Evolutionary conservation across 2,329 filamentous ascomycete genomes (phyloP), one percentile per base, ranked within the genome.

Genomic region (Arthrobotrys megalospora): DNA sequence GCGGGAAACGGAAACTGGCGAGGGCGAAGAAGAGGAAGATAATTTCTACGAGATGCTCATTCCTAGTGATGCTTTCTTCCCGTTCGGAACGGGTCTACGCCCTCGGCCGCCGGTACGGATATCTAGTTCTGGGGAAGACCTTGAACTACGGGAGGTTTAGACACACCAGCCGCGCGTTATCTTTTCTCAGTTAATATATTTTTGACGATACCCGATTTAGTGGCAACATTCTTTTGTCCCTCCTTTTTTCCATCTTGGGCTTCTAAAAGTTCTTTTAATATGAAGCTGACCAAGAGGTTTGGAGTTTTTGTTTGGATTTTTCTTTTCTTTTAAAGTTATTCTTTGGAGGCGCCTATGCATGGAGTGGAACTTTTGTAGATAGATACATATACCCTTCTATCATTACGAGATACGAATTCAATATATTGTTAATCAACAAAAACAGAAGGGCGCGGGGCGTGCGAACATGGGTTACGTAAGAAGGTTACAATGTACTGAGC

Each of bases 11-110:
- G 73, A 71, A 21, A 66, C 58, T 6, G 67, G 70, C 14, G 19
- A 36, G 3, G 72, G n/a, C 4, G 67, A 71, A 16, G 75, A 78
- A 7, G 75, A 78, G 21, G 75, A 78, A 28, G 75, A 78, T 14
- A 78, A 78, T 21, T 78, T 78, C 24, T 78, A 78, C 16, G 75
- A 78, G 34, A 78, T 79, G 76, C 50, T 75, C 8, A 38, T 69
- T 21, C 76, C 76, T 19, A 79, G 76, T 34, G 76, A 79, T 38
- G 69, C 63, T 21, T 79, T 79, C 47, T 79, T 79, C 64, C 76
- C 76, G 19, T 69, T 60, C 8, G 76, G 64, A 21, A 70, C 64
- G 19, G 76, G 63, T 2, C 55, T 79, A 16, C 63, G 69, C 6
- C 76, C 76, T 16, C 68, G 76, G 19, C 76, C 76, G 7, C 19